These are phyloP conservation scores for Fraxinus sp. DNA, from an alignment of 305 asterid species.

Conservation along the genomic window DNA sequence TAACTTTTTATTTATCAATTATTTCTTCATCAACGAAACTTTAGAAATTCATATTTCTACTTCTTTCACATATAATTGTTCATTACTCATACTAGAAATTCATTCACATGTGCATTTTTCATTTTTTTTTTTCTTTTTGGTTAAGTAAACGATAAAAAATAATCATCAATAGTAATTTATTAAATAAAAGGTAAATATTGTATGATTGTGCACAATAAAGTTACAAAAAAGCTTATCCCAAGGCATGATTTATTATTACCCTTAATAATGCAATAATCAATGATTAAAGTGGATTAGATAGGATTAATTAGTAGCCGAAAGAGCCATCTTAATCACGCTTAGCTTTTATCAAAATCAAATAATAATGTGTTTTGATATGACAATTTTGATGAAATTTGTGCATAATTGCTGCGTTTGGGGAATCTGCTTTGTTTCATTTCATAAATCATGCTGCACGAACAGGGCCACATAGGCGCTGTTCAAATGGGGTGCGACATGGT, in stretches of 20 bases:
- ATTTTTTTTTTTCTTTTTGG: background rate
- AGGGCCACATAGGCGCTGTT: too few species aligned
- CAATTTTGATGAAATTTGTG: background rate
- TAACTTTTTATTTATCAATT: background rate
- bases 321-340: background rate
- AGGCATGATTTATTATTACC: background rate
- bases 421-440: background rate
- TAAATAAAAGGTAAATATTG: background rate
- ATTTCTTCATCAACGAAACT: too few species aligned
- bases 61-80: background rate
- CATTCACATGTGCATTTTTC: background rate
- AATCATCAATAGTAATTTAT: background rate
- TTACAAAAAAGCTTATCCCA: background rate
- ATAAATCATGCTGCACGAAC: background rate
- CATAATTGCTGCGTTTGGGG: background rate
- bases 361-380: background rate
- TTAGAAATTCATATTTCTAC: background rate
- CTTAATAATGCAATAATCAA: background rate
- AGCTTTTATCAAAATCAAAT: background rate
- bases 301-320: background rate
- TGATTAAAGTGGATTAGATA: background rate
- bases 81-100: background rate
- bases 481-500: too few species aligned
- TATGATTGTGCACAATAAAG: background rate
- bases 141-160: background rate